These are phyloP conservation scores for Paragyromitra xinjiangensis DNA, from an alignment of 495 filamentous ascomycete genomes.

Conservation along the genomic window DNA sequence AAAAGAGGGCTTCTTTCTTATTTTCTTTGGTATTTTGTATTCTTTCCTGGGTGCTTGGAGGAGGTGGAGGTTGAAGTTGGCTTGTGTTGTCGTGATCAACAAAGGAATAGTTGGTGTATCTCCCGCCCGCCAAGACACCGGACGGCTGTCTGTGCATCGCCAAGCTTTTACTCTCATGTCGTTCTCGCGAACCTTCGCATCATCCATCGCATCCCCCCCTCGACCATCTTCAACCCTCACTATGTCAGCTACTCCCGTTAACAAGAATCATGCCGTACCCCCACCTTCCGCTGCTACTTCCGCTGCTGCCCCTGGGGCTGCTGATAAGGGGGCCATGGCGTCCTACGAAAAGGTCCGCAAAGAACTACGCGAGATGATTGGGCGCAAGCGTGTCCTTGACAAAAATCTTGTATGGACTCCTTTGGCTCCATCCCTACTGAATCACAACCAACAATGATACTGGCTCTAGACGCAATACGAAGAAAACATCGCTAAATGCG, in stretches of 20 bases:
- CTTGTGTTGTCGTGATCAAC: slow-evolving; percentile 35
- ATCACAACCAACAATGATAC: slow-evolving; percentile 15
- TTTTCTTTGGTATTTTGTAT: slow-evolving; percentile 6
- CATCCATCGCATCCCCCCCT: slow-evolving; percentile 14
- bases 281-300: slow-evolving; percentile 22
- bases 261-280: slow-evolving; percentile 22
- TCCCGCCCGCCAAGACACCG: slow-evolving; percentile 22
- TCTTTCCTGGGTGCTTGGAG: slow-evolving; percentile 1
- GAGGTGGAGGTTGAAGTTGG: slow-evolving; percentile 7
- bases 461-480: slow-evolving; percentile 69
- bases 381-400: slow-evolving; percentile 73
- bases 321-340: slow-evolving; percentile 62
- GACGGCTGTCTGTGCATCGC: slow-evolving; percentile 17
- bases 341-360: slow-evolving; percentile 79
- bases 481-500: slow-evolving; percentile 83
- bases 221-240: background rate
- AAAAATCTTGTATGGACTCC: slow-evolving; percentile 67
- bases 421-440: slow-evolving; percentile 3
- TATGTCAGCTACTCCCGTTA: slow-evolving; percentile 43
- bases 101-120: slow-evolving; percentile 22
- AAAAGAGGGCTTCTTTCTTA: background rate
- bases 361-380: slow-evolving; percentile 72
- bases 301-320: slow-evolving; percentile 36
- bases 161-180: slow-evolving; percentile 7
- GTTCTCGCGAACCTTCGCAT: background rate